phyloP scores from a whole-genome alignment of 768 basidiomycete genomes.

The Podaxis sp. region DNA sequence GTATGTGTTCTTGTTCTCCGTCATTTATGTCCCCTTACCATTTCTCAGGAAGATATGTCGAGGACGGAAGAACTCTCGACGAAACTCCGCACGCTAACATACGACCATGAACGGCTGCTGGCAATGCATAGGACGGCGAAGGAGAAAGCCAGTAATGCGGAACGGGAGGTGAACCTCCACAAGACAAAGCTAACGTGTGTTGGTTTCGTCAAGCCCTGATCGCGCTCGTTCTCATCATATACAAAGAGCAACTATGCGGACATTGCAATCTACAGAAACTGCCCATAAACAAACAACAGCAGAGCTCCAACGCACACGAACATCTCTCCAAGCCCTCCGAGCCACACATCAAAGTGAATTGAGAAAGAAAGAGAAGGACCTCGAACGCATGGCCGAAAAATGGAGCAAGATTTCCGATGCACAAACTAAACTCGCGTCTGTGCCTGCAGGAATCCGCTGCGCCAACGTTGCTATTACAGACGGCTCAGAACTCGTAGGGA shows the following conservation, averaged over 20 bases:
- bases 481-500: conserved; percentile 40
- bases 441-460: conserved; percentile 49
- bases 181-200: conserved; percentile 72
- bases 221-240: conserved; percentile 1
- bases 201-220: neutral
- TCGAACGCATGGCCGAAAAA: conserved; percentile 68
- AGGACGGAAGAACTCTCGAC: conserved; percentile 73
- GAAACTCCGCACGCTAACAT: conserved; percentile 70
- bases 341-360: conserved; percentile 65
- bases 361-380: conserved; percentile 78
- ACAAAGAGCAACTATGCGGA: conserved; percentile 45
- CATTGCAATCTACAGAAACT: conserved; percentile 54
- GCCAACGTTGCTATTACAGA: conserved; percentile 47
- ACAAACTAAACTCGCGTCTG: conserved; percentile 52
- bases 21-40: neutral
- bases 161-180: conserved; percentile 70
- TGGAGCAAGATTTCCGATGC: conserved; percentile 69
- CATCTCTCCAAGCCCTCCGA: conserved; percentile 63
- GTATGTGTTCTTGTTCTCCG: conserved; percentile 36
- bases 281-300: conserved; percentile 66
- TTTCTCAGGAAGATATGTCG: conserved; percentile 60
- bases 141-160: conserved; percentile 66
- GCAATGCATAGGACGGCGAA: conserved; percentile 56
- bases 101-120: conserved; percentile 74
- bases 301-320: conserved; percentile 72